phyloP scores from a whole-genome alignment of 1,284 basidiomycete genomes.

The Tremellales sp. region DNA sequence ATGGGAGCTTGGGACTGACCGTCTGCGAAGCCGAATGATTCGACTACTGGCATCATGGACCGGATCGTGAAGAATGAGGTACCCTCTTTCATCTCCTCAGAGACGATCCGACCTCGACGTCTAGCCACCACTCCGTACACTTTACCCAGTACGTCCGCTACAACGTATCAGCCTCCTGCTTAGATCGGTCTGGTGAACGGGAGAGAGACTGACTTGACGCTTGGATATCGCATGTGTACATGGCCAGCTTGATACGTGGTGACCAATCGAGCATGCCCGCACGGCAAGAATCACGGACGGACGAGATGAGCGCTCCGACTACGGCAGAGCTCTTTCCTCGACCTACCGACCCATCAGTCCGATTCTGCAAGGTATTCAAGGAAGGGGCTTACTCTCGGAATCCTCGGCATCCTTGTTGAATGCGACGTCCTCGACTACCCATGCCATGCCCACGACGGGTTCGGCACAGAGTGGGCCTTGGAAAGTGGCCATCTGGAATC shows the following conservation, averaged over 20 bases:
- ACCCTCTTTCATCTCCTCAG: slow-evolving; percentile 98
- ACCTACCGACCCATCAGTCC: slow-evolving; percentile 52
- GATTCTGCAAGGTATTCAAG: neutral
- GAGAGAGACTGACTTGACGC: slow-evolving; percentile 72
- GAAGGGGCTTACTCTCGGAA: slow-evolving; percentile 59
- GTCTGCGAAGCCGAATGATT: slow-evolving; percentile 96
- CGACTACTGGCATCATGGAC: slow-evolving; percentile 89
- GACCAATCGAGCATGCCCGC: slow-evolving; percentile 94
- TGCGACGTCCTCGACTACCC: slow-evolving; percentile 73
- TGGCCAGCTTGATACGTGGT: slow-evolving; percentile 91
- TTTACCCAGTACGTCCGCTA: slow-evolving; percentile 95
- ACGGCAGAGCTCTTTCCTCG: slow-evolving; percentile 67
- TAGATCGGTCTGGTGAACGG: neutral
- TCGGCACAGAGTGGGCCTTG: slow-evolving; percentile 94
- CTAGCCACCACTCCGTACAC: slow-evolving; percentile 93
- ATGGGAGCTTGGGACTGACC: slow-evolving; percentile 58
- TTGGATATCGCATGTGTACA: slow-evolving; percentile 99
- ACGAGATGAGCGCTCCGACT: slow-evolving; percentile 82
- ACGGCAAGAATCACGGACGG: slow-evolving; percentile 81
- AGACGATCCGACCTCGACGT: slow-evolving; percentile 83
- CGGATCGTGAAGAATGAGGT: slow-evolving; percentile 91
- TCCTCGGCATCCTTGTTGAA: slow-evolving; percentile 54
- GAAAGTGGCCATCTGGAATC: slow-evolving; percentile 90
- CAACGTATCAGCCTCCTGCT: slow-evolving; percentile 4
- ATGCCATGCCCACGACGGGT: slow-evolving; percentile 89